Base-by-base conservation (phyloP, 163 green algal species). In the Chloromonas sp. region DNA sequence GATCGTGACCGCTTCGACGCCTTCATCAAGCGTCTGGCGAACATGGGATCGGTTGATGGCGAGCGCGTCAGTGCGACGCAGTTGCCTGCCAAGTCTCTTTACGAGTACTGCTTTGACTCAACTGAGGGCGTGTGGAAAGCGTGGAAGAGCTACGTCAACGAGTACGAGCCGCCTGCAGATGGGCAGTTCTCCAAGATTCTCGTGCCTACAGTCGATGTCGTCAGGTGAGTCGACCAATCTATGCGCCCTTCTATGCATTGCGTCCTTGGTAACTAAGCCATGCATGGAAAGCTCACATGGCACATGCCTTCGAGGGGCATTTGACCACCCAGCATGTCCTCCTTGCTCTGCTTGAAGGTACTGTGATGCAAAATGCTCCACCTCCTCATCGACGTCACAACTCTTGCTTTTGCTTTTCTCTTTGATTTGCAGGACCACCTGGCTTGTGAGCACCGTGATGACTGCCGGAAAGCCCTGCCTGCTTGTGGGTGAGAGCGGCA, bases 71-170 rank as follows among this genome's bases (percentile, higher is more conserved):
- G 89, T 14, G 83, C 89, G 74, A 90, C 86, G 60, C 92, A 96
- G 88, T 88, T 97, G 84, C 92, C 92, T 0, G 82, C 88, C 2
- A 90, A 93, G 80, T 93, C 89, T 2, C 86, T 98, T 76, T 98
- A 95, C 87, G 94, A 98, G 82, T 98, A 96, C 90, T 93, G 87
- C 81, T 97, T 97, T 87, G 91, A 95, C 85, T 86, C 85, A 3
- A 78, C 82, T 8, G 89, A 94, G 57, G 87, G 88, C 70, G 89
- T 87, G 81, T 96, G 93, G 93, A 91, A 90, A 79, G 87, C 86
- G 81, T 96, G 94, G 94, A 88, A 89, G 61, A 88, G 81, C 15
- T 92, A 94, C 77, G 91, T 96, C 1, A 78, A 87, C 74, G 57
- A 74, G 1, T 96, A 95, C 83, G 85, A 88, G 82, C 90, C 92